phyloP scores from a whole-genome alignment of 2,329 filamentous ascomycete genomes.

The Arthrobotrys iridis region DNA sequence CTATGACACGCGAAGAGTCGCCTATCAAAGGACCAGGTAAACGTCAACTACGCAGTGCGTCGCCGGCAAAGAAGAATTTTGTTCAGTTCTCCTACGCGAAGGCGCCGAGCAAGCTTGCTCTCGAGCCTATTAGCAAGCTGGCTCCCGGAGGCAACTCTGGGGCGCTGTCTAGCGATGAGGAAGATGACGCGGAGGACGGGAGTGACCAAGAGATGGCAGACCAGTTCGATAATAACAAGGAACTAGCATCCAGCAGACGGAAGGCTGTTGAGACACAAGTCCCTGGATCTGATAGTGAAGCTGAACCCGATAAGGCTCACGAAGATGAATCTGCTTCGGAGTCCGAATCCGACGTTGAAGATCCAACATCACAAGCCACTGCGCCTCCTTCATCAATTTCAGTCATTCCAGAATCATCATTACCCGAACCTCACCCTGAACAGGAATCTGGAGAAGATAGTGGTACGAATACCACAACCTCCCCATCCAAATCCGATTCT shows the following conservation, averaged over 20 bases:
- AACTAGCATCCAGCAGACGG: neutral
- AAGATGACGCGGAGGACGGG: slow-evolving; percentile 1
- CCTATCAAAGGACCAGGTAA: slow-evolving; percentile 38
- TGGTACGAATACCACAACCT: slow-evolving; percentile 7
- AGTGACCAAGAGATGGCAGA: slow-evolving; percentile 15
- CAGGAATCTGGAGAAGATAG: neutral
- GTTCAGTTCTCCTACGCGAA: slow-evolving; percentile 22
- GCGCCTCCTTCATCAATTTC: slow-evolving; percentile 22
- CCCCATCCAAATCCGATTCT: slow-evolving; percentile 7
- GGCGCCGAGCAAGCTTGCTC: slow-evolving; percentile 14
- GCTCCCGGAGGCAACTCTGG: neutral
- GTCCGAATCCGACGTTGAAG: slow-evolving; percentile 3
- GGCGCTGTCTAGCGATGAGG: slow-evolving; percentile 1
- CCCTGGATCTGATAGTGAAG: neutral
- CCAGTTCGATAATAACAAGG: neutral
- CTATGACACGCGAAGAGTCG: slow-evolving; percentile 40
- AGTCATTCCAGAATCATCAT: slow-evolving; percentile 30
- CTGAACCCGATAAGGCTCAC: neutral
- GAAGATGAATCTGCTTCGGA: neutral
- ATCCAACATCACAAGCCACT: neutral
- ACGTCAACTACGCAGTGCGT: slow-evolving; percentile 34
- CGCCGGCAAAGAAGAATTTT: slow-evolving; percentile 30
- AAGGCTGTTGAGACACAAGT: neutral
- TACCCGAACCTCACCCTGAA: neutral
- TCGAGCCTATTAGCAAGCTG: slow-evolving; percentile 19